These are phyloP conservation scores for Coniochaeta sp. DNA, from an alignment of 2,329 filamentous ascomycete genomes.

Conservation along the genomic window DNA sequence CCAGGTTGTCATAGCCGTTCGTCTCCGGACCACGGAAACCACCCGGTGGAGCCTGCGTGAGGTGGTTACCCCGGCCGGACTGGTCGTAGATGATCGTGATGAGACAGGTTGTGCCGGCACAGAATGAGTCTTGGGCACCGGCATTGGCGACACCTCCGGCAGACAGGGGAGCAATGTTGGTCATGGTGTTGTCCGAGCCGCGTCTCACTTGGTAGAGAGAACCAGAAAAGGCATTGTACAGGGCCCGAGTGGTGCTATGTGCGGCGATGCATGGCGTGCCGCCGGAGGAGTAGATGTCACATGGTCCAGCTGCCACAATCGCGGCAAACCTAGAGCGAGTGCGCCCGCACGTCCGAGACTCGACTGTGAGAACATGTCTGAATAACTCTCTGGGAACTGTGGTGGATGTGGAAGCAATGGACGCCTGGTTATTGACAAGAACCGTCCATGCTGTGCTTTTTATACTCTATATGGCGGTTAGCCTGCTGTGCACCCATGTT, in stretches of 20 bases:
- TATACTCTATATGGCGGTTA: no score
- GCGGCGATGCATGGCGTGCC: constrained; percentile 56
- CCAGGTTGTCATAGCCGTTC: constrained; percentile 53
- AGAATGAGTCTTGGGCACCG: constrained; percentile 54
- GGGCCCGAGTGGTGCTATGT: constrained; percentile 55
- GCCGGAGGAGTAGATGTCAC: constrained; percentile 53
- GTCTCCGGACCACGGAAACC: constrained; percentile 48
- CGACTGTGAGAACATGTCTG: constrained; percentile 8
- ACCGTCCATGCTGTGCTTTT: no score
- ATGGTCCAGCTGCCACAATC: constrained; percentile 46
- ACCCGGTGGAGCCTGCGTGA: constrained; percentile 54
- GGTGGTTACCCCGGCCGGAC: constrained; percentile 53
- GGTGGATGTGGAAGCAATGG: no score
- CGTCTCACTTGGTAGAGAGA: constrained; percentile 54
- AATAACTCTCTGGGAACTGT: no score
- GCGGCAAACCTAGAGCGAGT: constrained; percentile 27
- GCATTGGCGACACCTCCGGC: constrained; percentile 57
- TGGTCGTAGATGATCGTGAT: constrained; percentile 62
- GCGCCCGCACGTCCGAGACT: constrained; percentile 9
- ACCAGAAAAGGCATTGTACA: constrained; percentile 46
- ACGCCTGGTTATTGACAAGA: no score
- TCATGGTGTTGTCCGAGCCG: constrained; percentile 40
- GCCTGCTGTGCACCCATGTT: no score
- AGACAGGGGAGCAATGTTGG: constrained; percentile 40
- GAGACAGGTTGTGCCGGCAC: constrained; percentile 50